Base-by-base conservation (phyloP, 1,284 basidiomycete genomes). In the Cryptococcus hybrid region DNA sequence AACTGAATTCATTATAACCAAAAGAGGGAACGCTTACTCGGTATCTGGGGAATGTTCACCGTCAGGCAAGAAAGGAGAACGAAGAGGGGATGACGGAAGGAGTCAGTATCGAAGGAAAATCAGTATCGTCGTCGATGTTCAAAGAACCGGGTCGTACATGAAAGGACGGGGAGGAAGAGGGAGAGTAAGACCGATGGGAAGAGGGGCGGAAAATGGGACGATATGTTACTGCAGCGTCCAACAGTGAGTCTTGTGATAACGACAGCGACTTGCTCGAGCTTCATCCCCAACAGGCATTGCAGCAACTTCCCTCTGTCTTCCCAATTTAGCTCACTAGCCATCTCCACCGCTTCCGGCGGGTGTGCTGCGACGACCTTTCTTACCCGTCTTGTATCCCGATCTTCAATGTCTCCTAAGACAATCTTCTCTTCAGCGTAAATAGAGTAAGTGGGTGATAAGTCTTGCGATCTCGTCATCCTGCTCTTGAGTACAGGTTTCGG, bases 61-160 rank as follows among this genome's bases (percentile, higher is more conserved):
- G 47, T 30, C 34, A 43, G 18, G n/a, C 44, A 18, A 4, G 24
- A 36, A 24, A 12, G 2, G 47, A 55, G 12, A 49, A 24, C 1
- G 39, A 34, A 7, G 54, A 55, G 9, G 15, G 30, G n/a, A 47
- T 3, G 9, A 15, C 9, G 5, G 54, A 30, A 5, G 36, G 37
- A 24, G 47, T 7, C 3, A 34, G 15, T 15, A 0, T 18, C 13
- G 47, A 37, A 6, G 54, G 50, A 12, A 59, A 15, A 8, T 38
- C 42, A 3, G 59, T 60, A 49, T 60, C 59, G 38, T 60, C 59
- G 42, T 60, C 59, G 40, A 57, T 42, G 18, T 60, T 60, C 13
- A 60, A 47, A 5, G 55, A 56, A 4, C 52, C 59, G 15, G 51
- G 51, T 18, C 55, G 43, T 11, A 51, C n/a, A 2, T 50, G 30